phyloP scores from a whole-genome alignment of 140 eudicot genomes.

The Oenanthe javanica region DNA sequence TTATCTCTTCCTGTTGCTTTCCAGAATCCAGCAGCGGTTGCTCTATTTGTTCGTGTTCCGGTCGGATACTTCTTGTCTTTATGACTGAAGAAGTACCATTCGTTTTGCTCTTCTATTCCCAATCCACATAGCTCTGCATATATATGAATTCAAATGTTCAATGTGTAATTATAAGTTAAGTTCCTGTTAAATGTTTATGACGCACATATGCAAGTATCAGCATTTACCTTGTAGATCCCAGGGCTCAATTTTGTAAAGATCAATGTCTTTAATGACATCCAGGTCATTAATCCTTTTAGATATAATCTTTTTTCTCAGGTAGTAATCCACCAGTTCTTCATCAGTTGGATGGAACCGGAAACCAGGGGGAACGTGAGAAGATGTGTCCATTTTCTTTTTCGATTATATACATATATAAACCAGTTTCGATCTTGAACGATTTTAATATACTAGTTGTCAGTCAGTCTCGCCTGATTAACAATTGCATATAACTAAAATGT shows the following conservation, averaged over 20 bases:
- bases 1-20: conserved; percentile 95
- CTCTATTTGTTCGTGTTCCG: conserved; percentile 88
- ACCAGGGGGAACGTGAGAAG: conserved; percentile 85
- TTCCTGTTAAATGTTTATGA: not conserved
- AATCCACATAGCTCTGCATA: conserved; percentile 64
- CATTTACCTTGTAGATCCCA: conserved; percentile 82
- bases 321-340: conserved; percentile 92
- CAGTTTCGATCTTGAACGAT: not conserved
- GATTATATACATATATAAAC: not conserved
- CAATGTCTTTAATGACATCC: conserved; percentile 82
- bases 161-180: not conserved
- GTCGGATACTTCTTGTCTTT: conserved; percentile 92
- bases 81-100: conserved; percentile 91
- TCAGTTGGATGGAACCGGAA: conserved; percentile 93
- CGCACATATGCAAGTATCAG: no score
- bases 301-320: conserved; percentile 65
- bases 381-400: conserved; percentile 41
- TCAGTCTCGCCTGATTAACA: not conserved
- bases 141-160: not conserved
- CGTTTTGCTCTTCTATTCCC: conserved; percentile 85
- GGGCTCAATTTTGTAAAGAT: conserved; percentile 92
- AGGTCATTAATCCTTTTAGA: conserved; percentile 56
- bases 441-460: not conserved
- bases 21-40: conserved; percentile 92
- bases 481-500: no score